Evolutionary conservation across 2,329 filamentous ascomycete species (phyloP), one percentile per base, ranked within the genome.

Genomic region (Aspergillus amoenus): DNA sequence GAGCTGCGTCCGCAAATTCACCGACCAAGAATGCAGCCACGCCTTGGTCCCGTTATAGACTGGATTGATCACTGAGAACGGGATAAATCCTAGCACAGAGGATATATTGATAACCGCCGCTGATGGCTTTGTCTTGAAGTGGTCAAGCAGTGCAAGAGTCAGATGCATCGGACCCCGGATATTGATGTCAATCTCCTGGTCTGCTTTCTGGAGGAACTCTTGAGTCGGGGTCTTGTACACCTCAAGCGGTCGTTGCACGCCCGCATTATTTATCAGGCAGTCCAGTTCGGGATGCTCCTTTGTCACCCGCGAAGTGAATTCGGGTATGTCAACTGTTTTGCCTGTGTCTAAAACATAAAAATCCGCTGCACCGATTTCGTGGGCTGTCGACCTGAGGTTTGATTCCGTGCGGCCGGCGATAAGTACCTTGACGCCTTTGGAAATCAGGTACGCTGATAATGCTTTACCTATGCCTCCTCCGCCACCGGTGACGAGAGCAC

Each of bases 31-130:
- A 63, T 85, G 82, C 40, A 84, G 39, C 79, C 78, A 86, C 0
- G 82, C 80, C 63, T 86, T 87, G 2, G 81, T 84, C 3, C 79
- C 83, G 64, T 84, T 84, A 68, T 86, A 86, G 1, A 84, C 79
- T 0, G 82, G 83, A 62, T 84, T 86, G 60, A 84, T 77, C 56
- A 84, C 70, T 3, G 73, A 77, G 56, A 79, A 78, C 0, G 84
- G 83, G 0, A 81, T 69, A 58, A 78, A 85, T 3, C 79, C 84
- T 0, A 86, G 73, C 0, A 82, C 73, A 6, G 78, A 82, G 1
- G 79, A 81, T 1, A 85, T 77, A 60, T 85, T 85, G 66, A 85
- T 76, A 48, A 85, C 77, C 1, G 79, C 57, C 0, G 78, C 74
- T 11, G 62, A 73, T 1, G 68, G 61, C 7, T 64, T 64, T 3